Evolutionary conservation across 352 stramenopile species (phyloP).

Genomic region (Aphanomyces cochlioides): DNA sequence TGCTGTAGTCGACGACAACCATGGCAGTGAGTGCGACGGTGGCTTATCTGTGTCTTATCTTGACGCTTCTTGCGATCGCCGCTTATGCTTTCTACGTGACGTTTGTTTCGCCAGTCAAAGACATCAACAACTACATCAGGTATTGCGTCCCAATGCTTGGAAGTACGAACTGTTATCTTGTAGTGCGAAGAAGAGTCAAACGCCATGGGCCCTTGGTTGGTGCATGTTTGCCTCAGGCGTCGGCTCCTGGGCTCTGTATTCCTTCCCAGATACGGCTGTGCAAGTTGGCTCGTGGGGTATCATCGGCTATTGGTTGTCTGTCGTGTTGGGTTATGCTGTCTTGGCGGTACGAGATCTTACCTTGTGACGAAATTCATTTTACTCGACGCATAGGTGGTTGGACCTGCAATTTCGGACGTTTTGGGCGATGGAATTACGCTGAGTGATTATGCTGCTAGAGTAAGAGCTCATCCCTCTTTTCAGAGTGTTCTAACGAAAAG

Average conservation of each 20-base stretch:
- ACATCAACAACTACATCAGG: conserved; percentile 62
- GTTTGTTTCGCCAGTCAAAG: conserved; percentile 50
- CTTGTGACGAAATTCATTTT: background rate
- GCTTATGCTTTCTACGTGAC: conserved; percentile 64
- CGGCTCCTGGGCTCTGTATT: conserved; percentile 71
- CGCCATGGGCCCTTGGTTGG: conserved; percentile 55
- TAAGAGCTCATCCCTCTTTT: conserved; percentile 31
- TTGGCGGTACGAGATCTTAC: conserved; percentile 39
- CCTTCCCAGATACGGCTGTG: conserved; percentile 72
- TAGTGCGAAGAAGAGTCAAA: conserved; percentile 67
- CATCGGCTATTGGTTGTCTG: conserved; percentile 69
- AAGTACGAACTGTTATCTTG: background rate
- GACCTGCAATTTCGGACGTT: conserved; percentile 28
- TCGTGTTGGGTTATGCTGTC: conserved; percentile 52
- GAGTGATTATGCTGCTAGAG: conserved; percentile 57
- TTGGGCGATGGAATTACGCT: conserved; percentile 69
- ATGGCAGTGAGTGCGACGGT: conserved; percentile 36
- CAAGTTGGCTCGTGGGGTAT: conserved; percentile 65
- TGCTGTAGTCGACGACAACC: too few species aligned
- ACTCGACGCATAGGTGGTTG: conserved; percentile 5
- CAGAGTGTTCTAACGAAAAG: background rate
- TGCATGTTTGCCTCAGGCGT: conserved; percentile 76
- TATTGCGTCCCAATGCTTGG: conserved; percentile 16
- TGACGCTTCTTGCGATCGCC: conserved; percentile 55
- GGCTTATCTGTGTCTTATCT: conserved; percentile 57